These are phyloP conservation scores for Dactylellina leptospora DNA, from an alignment of 2,329 filamentous ascomycete genomes.

Conservation along the genomic window DNA sequence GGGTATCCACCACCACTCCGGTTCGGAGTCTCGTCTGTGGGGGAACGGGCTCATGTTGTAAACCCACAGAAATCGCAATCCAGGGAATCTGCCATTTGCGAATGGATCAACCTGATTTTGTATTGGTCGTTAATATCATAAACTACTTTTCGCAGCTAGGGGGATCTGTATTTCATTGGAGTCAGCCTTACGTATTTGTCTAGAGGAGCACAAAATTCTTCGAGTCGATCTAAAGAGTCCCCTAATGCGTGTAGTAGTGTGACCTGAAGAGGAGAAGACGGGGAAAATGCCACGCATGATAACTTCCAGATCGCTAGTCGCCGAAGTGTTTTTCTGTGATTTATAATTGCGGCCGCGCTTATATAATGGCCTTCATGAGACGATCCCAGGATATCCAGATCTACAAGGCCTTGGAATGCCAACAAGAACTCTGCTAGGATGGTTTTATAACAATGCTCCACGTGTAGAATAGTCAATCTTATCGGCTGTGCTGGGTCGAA, in stretches of 20 bases:
- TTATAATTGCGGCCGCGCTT: slow-evolving; percentile 3
- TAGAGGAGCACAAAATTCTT: slow-evolving; percentile 24
- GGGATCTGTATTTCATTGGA: too few species aligned
- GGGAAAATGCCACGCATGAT: not conserved
- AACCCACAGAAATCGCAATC: slow-evolving; percentile 14
- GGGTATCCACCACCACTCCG: slow-evolving; percentile 28
- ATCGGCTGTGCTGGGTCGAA: slow-evolving; percentile 10
- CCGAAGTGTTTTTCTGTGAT: slow-evolving; percentile 15
- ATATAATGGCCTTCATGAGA: not conserved
- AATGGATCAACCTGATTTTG: slow-evolving; percentile 39
- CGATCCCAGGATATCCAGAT: slow-evolving; percentile 8
- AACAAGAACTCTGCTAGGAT: slow-evolving; percentile 12
- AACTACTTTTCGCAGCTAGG: too few species aligned
- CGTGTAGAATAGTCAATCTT: slow-evolving; percentile 14
- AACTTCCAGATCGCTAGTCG: slow-evolving; percentile 10
- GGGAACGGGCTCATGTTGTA: not conserved
- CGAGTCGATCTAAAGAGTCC: not conserved
- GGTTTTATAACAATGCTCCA: not conserved
- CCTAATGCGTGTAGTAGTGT: slow-evolving; percentile 6
- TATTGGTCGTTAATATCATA: too few species aligned
- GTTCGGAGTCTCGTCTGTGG: not conserved
- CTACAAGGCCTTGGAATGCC: slow-evolving; percentile 20
- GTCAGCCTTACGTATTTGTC: not conserved
- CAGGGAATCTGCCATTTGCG: slow-evolving; percentile 1
- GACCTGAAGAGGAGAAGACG: not conserved